A percentile compares a stretch with the other conserved stretches of the same genome.
phyloP scores from a whole-genome alignment of 2,329 filamentous ascomycete genomes.

The Pseudomassariella vexata region DNA sequence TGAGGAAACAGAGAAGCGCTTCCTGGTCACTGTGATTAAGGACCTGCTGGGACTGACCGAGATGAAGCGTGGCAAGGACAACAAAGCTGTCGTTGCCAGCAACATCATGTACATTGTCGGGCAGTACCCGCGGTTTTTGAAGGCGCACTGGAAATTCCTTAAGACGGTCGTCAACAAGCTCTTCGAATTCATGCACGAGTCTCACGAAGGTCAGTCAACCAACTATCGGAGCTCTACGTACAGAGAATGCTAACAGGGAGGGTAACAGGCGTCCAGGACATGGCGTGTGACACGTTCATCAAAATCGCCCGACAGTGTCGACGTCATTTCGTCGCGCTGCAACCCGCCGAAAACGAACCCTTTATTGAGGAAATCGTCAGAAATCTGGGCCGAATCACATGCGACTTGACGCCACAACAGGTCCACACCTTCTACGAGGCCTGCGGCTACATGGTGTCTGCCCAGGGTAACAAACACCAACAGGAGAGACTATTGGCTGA shows the following conservation, averaged over 20 bases:
- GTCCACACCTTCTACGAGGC: constrained; percentile 99
- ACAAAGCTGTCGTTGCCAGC: constrained; percentile 97
- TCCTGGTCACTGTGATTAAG: constrained; percentile 97
- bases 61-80: constrained; percentile 99
- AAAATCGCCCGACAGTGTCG: constrained; percentile 99
- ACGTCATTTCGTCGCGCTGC: constrained; percentile 91
- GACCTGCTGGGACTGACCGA: constrained; percentile 93
- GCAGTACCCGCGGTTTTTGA: constrained; percentile 95
- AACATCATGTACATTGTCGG: constrained; percentile 99
- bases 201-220: constrained; percentile 73
- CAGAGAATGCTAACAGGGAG: constrained; percentile 18
- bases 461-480: constrained; percentile 89
- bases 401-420: constrained; percentile 90
- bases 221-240: background rate
- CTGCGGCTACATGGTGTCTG: constrained; percentile 98
- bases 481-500: constrained; percentile 90
- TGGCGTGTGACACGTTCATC: constrained; percentile 99
- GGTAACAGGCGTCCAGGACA: constrained; percentile 89
- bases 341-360: constrained; percentile 88
- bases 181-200: constrained; percentile 99
- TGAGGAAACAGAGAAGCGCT: constrained; percentile 97
- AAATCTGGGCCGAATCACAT: constrained; percentile 92
- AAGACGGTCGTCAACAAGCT: constrained; percentile 99
- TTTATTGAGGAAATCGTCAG: constrained; percentile 99
- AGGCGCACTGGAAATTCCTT: constrained; percentile 99